Conservation (phyloP, 441 rosid species). For the Euphorbia celastroides region DNA sequence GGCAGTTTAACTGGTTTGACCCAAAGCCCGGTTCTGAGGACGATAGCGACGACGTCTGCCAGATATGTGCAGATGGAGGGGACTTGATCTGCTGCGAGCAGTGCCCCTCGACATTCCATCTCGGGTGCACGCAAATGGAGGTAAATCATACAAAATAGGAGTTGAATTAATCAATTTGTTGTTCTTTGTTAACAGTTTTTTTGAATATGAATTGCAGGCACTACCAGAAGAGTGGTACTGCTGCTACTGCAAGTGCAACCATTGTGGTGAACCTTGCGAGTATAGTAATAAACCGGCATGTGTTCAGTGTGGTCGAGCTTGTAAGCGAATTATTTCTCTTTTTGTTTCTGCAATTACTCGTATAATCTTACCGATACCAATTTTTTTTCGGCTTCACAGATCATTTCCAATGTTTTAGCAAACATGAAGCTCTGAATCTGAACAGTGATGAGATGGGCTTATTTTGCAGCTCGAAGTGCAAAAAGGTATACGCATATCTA, state of each 20-base stretch:
- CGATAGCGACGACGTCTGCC: slow-evolving; percentile 22
- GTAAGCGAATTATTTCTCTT: background rate
- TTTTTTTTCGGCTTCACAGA: slow-evolving; percentile 5
- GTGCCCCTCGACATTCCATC: slow-evolving; percentile 30
- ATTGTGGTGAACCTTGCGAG: background rate
- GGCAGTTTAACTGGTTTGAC: background rate
- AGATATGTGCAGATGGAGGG: slow-evolving; percentile 35
- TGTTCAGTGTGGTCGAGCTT: slow-evolving; percentile 12
- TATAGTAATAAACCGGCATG: slow-evolving; percentile 6
- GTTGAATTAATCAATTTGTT: background rate
- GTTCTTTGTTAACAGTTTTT: background rate
- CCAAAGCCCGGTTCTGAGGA: slow-evolving; percentile 5
- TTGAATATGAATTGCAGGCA: slow-evolving; percentile 10
- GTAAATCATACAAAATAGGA: slow-evolving; percentile 1
- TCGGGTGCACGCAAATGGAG: slow-evolving; percentile 20
- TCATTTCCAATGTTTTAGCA: slow-evolving; percentile 18
- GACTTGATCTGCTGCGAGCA: slow-evolving; percentile 26
- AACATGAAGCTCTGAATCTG: slow-evolving; percentile 2
- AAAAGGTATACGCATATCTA: slow-evolving; percentile 17
- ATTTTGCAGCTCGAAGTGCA: slow-evolving; percentile 24
- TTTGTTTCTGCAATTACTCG: background rate
- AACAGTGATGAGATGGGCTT: background rate
- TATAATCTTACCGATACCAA: background rate
- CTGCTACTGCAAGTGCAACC: slow-evolving; percentile 18
- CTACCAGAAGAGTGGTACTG: slow-evolving; percentile 17